Evolutionary conservation across 768 basidiomycete genomes (phyloP).

Genomic region (Mycena crocata): DNA sequence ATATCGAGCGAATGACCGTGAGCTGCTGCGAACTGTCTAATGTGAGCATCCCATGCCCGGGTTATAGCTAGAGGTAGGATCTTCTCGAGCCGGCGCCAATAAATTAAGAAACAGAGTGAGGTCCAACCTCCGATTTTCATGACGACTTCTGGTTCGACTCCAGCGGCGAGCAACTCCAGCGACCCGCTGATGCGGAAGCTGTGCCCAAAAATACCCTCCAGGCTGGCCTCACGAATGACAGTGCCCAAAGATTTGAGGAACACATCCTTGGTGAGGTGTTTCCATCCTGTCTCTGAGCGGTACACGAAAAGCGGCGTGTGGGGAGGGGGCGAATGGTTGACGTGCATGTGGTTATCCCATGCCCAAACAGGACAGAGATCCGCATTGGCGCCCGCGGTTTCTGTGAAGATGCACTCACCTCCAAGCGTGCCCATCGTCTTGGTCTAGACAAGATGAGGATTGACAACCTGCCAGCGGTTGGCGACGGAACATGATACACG

Average conservation of each 20-base stretch:
- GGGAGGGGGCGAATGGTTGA: neutral
- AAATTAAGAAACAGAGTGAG: no score
- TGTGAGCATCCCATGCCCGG: neutral
- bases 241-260: neutral
- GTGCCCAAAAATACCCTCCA: neutral
- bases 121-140: no score
- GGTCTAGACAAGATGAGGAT: no score
- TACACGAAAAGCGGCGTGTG: neutral
- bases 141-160: slow-evolving; percentile 4
- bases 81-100: neutral
- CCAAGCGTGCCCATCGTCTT: neutral
- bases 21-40: neutral
- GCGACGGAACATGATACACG: neutral
- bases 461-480: no score
- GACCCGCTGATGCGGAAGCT: slow-evolving; percentile 15
- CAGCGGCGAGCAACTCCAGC: neutral
- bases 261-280: neutral
- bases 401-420: neutral
- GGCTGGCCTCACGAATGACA: neutral
- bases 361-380: neutral
- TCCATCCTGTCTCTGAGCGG: neutral
- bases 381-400: neutral
- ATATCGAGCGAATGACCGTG: neutral
- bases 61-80: neutral
- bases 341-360: neutral